A percentile compares a stretch with the other conserved stretches of the same genome.
phyloP scores from a whole-genome alignment of 495 filamentous ascomycete genomes.

The Penicillium riverlandense region DNA sequence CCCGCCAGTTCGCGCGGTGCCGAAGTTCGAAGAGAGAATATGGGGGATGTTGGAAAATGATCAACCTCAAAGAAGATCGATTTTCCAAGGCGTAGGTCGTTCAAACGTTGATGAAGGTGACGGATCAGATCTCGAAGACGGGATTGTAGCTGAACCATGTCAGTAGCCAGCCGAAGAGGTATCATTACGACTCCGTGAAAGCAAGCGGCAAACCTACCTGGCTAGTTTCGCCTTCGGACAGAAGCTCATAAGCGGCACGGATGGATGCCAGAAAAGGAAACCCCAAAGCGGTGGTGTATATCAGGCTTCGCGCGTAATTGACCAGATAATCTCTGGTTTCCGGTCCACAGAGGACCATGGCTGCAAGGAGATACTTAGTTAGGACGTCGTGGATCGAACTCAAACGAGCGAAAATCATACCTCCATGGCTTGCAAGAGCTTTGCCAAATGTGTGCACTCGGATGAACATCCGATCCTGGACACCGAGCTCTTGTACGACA shows the following conservation, averaged over 20 bases:
- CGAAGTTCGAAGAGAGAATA: constrained; percentile 38
- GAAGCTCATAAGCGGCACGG: constrained; percentile 36
- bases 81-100: constrained; percentile 16
- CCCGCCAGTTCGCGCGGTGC: constrained; percentile 23
- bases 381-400: not conserved
- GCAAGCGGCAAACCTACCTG: constrained; percentile 15
- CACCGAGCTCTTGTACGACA: constrained; percentile 55
- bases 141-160: constrained; percentile 23
- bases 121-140: constrained; percentile 29
- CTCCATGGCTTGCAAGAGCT: constrained; percentile 63
- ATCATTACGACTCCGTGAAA: too few species aligned
- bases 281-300: constrained; percentile 41
- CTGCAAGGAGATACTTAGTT: constrained; percentile 5
- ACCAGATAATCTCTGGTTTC: constrained; percentile 34
- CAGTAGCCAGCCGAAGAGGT: not conserved
- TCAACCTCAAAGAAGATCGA: constrained; percentile 28
- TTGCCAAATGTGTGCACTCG: constrained; percentile 75
- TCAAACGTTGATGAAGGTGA: constrained; percentile 27
- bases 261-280: constrained; percentile 45
- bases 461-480: constrained; percentile 62
- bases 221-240: constrained; percentile 31
- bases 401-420: constrained; percentile 33
- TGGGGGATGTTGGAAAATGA: constrained; percentile 36
- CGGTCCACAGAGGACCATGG: constrained; percentile 39
- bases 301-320: constrained; percentile 42